These are phyloP conservation scores for Melastoma candidum DNA, from an alignment of 441 rosid genomes.

Conservation along the genomic window DNA sequence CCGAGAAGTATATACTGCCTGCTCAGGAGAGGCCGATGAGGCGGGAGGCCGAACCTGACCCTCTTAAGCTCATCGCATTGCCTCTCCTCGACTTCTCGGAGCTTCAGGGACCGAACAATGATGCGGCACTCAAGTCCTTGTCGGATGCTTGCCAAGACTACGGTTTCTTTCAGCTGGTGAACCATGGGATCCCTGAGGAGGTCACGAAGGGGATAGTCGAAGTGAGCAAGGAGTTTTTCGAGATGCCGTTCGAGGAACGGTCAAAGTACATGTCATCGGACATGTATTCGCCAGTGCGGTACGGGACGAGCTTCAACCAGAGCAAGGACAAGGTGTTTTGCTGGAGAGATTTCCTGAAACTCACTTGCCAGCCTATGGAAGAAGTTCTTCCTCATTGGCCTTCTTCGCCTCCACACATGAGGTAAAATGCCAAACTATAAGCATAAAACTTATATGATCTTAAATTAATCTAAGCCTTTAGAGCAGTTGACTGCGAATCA, in stretches of 20 bases:
- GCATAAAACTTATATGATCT: background rate
- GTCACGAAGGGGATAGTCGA: constrained; percentile 40
- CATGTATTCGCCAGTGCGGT: constrained; percentile 57
- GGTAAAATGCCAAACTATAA: constrained; percentile 22
- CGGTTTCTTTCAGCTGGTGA: constrained; percentile 40
- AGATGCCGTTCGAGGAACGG: constrained; percentile 59
- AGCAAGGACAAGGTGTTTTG: constrained; percentile 56
- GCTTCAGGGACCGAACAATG: background rate
- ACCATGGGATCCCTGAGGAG: constrained; percentile 49
- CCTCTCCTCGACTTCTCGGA: background rate
- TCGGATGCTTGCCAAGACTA: background rate
- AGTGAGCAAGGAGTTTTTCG: constrained; percentile 51
- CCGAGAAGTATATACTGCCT: constrained; percentile 53
- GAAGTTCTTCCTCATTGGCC: constrained; percentile 70
- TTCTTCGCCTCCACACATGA: constrained; percentile 58
- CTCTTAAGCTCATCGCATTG: too few relatives aligned
- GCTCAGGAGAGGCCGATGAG: constrained; percentile 36
- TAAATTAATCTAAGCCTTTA: background rate
- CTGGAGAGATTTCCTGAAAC: constrained; percentile 87
- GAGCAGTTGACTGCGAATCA: too few relatives aligned
- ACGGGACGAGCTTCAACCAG: constrained; percentile 82
- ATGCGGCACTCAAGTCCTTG: background rate
- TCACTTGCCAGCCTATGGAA: constrained; percentile 43
- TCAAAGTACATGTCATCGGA: constrained; percentile 65
- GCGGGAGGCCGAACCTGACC: too few relatives aligned